Conservation (phyloP, 257 asterid genomes). For the Henckelia pumila region DNA sequence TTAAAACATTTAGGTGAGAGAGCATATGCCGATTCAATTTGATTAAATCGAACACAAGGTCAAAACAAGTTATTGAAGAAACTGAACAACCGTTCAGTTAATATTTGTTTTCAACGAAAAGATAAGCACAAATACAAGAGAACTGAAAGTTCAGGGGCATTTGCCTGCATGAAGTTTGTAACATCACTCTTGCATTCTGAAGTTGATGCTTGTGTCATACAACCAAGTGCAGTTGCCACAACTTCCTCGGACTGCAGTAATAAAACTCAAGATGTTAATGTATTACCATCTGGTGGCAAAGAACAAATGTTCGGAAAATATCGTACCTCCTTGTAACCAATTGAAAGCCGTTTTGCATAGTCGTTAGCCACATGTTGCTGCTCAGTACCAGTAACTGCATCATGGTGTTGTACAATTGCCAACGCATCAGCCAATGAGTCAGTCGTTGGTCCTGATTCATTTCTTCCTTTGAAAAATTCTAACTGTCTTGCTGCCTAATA, state of each 20-base stretch:
- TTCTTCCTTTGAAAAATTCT: constrained; percentile 41
- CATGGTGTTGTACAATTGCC: constrained; percentile 54
- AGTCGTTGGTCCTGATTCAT: constrained; percentile 28
- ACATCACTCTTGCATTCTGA: constrained; percentile 9
- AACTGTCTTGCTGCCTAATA: constrained; percentile 48
- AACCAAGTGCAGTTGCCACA: constrained; percentile 20
- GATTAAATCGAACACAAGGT: neutral
- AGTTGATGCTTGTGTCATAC: constrained; percentile 14
- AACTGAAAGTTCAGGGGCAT: neutral
- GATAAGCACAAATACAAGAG: neutral
- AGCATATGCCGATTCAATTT: neutral
- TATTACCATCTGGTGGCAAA: neutral
- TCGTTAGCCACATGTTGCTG: constrained; percentile 48
- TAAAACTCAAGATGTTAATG: neutral
- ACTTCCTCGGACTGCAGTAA: constrained; percentile 14
- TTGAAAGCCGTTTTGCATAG: constrained; percentile 41
- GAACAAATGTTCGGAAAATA: neutral
- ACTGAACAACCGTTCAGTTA: neutral
- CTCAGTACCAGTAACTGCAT: constrained; percentile 50
- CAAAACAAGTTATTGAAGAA: neutral
- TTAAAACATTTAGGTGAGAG: neutral
- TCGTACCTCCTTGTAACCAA: constrained; percentile 44
- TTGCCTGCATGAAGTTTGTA: constrained; percentile 11
- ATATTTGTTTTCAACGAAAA: neutral
- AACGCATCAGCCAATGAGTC: constrained; percentile 43